A percentile compares a stretch with the other conserved stretches of the same genome.
Conservation (phyloP, 1,284 basidiomycete genomes). For the Bothia castanella region DNA sequence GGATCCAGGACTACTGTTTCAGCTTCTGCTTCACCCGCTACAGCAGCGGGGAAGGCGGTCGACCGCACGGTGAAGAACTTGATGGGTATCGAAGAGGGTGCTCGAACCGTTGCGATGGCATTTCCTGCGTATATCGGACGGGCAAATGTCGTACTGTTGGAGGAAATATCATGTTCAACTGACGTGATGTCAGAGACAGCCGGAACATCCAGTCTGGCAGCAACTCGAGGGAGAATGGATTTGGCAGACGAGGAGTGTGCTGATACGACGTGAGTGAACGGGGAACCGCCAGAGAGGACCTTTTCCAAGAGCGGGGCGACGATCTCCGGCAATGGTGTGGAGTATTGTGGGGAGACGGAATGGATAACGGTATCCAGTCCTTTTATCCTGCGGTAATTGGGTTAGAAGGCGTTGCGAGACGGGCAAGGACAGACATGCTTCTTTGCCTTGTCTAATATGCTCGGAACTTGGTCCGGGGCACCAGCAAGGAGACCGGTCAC, state of each 20-base stretch:
- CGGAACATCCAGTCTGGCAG: constrained; percentile 82
- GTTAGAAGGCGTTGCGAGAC: constrained; percentile 11
- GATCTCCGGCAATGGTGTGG: constrained; percentile 47
- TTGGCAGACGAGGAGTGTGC: constrained; percentile 60
- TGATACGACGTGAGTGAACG: constrained; percentile 84
- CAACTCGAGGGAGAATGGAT: constrained; percentile 77
- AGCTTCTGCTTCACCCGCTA: constrained; percentile 45
- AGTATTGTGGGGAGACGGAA: constrained; percentile 50
- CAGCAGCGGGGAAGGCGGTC: constrained; percentile 87
- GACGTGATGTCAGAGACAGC: constrained; percentile 89
- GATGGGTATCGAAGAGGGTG: constrained; percentile 66
- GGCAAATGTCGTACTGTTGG: constrained; percentile 76
- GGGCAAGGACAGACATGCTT: constrained; percentile 48
- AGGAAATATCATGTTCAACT: constrained; percentile 70
- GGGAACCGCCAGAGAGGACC: constrained; percentile 44
- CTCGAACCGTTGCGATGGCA: constrained; percentile 90
- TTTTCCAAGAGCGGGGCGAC: constrained; percentile 55
- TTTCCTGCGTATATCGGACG: constrained; percentile 99
- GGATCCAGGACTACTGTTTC: constrained; percentile 65
- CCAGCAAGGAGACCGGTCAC: constrained; percentile 89
- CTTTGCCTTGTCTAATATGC: constrained; percentile 72
- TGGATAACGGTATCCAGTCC: constrained; percentile 50
- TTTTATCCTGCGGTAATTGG: constrained; percentile 36
- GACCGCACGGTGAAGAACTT: constrained; percentile 96
- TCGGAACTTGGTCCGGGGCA: constrained; percentile 64